A percentile compares a stretch with the other conserved stretches of the same genome.
phyloP scores from a whole-genome alignment of 73 alveolate species.

The Paramecium sonneborni region DNA sequence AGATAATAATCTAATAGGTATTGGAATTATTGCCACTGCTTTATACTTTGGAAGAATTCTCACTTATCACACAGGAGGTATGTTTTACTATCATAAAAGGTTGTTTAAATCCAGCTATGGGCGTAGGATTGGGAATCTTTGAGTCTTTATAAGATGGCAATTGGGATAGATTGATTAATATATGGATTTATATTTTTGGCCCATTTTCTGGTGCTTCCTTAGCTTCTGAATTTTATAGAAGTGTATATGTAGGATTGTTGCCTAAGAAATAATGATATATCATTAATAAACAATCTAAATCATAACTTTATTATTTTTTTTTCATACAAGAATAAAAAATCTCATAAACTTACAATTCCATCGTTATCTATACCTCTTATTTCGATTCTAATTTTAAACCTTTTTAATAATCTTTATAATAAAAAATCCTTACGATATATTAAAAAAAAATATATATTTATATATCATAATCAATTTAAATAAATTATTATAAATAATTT shows the following conservation, averaged over 20 bases:
- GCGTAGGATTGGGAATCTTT: slow-evolving; percentile 46
- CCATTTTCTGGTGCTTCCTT: slow-evolving; percentile 49
- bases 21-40: slow-evolving; percentile 27
- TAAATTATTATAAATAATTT: too few relatives aligned
- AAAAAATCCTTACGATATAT: too few relatives aligned
- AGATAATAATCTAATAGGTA: slow-evolving; percentile 26
- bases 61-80: slow-evolving; percentile 50
- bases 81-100: not conserved
- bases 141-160: slow-evolving; percentile 32
- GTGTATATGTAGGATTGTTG: slow-evolving; percentile 26
- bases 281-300: not conserved
- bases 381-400: too few relatives aligned
- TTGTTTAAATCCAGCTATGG: slow-evolving; percentile 59
- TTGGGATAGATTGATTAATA: slow-evolving; percentile 46
- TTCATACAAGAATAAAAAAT: not conserved
- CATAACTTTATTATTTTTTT: not conserved
- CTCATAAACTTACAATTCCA: too few relatives aligned
- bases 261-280: slow-evolving; percentile 32
- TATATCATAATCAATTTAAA: too few relatives aligned
- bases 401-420: too few relatives aligned
- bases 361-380: too few relatives aligned
- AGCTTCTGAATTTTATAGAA: slow-evolving; percentile 39
- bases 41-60: slow-evolving; percentile 49
- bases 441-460: too few relatives aligned
- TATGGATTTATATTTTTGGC: slow-evolving; percentile 42